Conservation (phyloP, 176 grass and related monocot genomes). For the Dendrocalamus sinicus region DNA sequence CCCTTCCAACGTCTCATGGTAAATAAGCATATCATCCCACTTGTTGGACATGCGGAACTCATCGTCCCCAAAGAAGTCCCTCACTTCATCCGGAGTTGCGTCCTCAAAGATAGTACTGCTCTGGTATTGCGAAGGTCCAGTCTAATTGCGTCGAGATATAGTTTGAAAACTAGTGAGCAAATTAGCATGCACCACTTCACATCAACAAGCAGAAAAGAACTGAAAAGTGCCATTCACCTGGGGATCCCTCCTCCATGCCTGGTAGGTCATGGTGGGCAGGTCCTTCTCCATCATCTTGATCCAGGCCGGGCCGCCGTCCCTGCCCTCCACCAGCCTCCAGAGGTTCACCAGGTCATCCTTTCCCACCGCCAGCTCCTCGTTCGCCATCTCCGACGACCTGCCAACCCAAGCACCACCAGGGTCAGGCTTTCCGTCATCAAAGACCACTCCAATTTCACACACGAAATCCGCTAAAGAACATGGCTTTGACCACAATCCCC, state of each 20-base stretch:
- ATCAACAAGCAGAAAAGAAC: constrained; percentile 28
- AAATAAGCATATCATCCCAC: constrained; percentile 94
- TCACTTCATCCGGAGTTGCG: constrained; percentile 73
- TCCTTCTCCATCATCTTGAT: constrained; percentile 85
- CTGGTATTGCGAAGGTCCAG: constrained; percentile 66
- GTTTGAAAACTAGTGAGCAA: neutral
- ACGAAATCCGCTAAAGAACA: constrained; percentile 37
- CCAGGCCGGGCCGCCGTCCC: constrained; percentile 72
- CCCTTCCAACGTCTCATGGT: constrained; percentile 66
- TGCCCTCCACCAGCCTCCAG: constrained; percentile 71
- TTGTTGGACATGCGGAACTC: constrained; percentile 85
- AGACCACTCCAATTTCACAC: constrained; percentile 28
- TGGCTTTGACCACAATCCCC: constrained; percentile 34
- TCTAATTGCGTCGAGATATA: constrained; percentile 50
- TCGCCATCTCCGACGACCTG: constrained; percentile 56
- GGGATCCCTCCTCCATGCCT: constrained; percentile 87
- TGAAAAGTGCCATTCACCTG: constrained; percentile 43
- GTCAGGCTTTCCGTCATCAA: constrained; percentile 15
- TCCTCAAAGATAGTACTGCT: constrained; percentile 80
- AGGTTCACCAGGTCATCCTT: constrained; percentile 72
- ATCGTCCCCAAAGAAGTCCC: constrained; percentile 85
- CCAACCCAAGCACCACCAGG: constrained; percentile 16
- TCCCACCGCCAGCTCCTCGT: constrained; percentile 56
- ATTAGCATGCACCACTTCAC: neutral
- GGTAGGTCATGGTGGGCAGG: constrained; percentile 67